These are phyloP conservation scores for Kwoniella dendrophila DNA, from an alignment of 768 basidiomycete genomes.

Conservation along the genomic window DNA sequence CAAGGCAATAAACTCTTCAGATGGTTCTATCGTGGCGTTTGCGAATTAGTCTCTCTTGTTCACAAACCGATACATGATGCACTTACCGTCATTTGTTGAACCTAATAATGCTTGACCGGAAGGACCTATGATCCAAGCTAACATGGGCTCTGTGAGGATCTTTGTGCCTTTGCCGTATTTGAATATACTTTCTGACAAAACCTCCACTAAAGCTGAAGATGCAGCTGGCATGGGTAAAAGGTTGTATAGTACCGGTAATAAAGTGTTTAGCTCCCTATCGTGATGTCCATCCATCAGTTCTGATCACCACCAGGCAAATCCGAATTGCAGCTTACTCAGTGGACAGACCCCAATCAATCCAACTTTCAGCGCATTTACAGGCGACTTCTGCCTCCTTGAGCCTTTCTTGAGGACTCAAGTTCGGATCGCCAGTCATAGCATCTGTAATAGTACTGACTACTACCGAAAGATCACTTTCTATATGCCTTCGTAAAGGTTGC, in stretches of 20 bases:
- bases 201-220: slow-evolving; percentile 70
- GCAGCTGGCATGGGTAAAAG: slow-evolving; percentile 69
- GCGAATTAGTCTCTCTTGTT: slow-evolving; percentile 14
- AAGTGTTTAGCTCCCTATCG: slow-evolving; percentile 67
- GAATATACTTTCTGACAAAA: slow-evolving; percentile 73
- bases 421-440: slow-evolving; percentile 58
- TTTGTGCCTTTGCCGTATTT: slow-evolving; percentile 69
- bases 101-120: slow-evolving; percentile 62
- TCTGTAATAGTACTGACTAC: slow-evolving; percentile 70
- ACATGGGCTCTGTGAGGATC: slow-evolving; percentile 78
- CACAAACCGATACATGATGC: slow-evolving; percentile 34
- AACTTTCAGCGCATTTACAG: slow-evolving; percentile 77
- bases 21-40: slow-evolving; percentile 22
- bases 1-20: slow-evolving; percentile 65
- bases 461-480: slow-evolving; percentile 70
- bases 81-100: slow-evolving; percentile 57
- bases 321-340: slow-evolving; percentile 62
- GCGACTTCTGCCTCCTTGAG: slow-evolving; percentile 67
- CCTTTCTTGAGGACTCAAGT: slow-evolving; percentile 16
- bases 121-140: slow-evolving; percentile 69
- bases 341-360: slow-evolving; percentile 70
- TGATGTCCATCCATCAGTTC: too few species aligned
- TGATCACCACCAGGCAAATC: too few species aligned
- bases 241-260: slow-evolving; percentile 62
- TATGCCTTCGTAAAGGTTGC: slow-evolving; percentile 58